Evolutionary conservation across 441 rosid genomes (phyloP), one percentile per base, ranked within the genome.

Genomic region (Mallotus repandus): DNA sequence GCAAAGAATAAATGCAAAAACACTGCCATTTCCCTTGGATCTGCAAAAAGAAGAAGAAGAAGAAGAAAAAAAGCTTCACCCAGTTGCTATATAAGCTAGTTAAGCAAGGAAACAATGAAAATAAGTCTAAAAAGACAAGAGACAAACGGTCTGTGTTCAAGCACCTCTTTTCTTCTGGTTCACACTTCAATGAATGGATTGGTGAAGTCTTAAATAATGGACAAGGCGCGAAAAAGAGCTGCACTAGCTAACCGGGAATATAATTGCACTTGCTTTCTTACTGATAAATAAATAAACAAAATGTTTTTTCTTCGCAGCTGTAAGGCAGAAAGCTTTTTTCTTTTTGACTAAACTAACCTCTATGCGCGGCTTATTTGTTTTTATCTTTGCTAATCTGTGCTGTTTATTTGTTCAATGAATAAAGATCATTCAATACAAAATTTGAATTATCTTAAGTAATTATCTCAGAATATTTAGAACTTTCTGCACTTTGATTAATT

Each of bases 1-100:
- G 82, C 86, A 76, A 69, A 72, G 41, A 86, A 25, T 55, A 83
- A 78, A 68, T 71, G 83, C 67, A 81, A 75, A 71, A 84, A 41
- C 58, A 57, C 69, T 54, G 74, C 35, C 43, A 72, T 79, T 65
- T 74, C 89, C 91, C 86, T 85, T 76, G 69, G 69, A 76, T 77
- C 87, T 74, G 67, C 78, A 74, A 59, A 29, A 59, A 35, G 19
- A 18, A 52, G 32, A 29, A 29, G 32, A 29, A 29, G 3, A 29
- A 29, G 32, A 60, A 18, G 16, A 69, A 57, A 64, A 67, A 48
- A 53, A n/a, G 50, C 41, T n/a, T 45, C 59, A 69, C 63, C 74
- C 53, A 52, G 32, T 12, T 9, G 21, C 53, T 19, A 19, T 15
- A 4, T 54, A 56, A 38, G n/a, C 62, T 53, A 5, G 56, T 70